Evolutionary conservation across 2,329 filamentous ascomycete species (phyloP).

Genomic region (Sporothrix brunneoviolacea): DNA sequence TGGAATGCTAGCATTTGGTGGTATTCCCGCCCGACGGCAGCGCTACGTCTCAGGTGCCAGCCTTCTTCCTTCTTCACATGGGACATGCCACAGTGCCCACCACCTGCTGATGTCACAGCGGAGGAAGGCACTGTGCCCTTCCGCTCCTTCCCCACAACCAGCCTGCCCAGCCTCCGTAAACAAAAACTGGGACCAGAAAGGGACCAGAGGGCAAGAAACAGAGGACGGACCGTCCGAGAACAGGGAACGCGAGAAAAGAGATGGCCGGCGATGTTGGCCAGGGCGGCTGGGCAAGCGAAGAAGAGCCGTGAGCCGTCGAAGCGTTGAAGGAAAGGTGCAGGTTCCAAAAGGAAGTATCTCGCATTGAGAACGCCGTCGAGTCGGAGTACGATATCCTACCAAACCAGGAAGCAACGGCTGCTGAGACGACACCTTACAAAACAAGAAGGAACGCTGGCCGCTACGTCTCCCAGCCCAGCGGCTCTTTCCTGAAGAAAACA

Average conservation of each 20-base stretch:
- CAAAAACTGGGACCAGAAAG: slow-evolving; percentile 1
- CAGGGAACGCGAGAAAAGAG: not conserved
- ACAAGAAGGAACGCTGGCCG: too few relatives aligned
- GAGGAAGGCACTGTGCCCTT: not conserved
- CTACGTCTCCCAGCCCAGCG: too few relatives aligned
- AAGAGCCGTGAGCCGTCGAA: not conserved
- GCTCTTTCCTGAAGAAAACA: too few relatives aligned
- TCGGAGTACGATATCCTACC: too few relatives aligned
- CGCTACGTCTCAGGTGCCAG: slow-evolving; percentile 8
- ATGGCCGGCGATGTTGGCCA: not conserved
- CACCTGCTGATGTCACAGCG: slow-evolving; percentile 1
- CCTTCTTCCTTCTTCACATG: too few relatives aligned
- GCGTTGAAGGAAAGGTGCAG: too few relatives aligned
- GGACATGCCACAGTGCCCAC: too few relatives aligned
- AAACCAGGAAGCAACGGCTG: too few relatives aligned
- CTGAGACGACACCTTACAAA: too few relatives aligned
- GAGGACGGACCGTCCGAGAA: not conserved
- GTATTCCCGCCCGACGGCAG: slow-evolving; percentile 4
- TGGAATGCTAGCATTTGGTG: slow-evolving; percentile 7
- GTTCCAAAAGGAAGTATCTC: too few relatives aligned
- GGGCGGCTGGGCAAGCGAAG: not conserved
- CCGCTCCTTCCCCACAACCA: slow-evolving; percentile 1
- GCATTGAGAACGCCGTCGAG: too few relatives aligned
- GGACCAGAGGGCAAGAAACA: not conserved
- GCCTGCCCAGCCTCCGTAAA: slow-evolving; percentile 1